phyloP scores from a whole-genome alignment of 495 filamentous ascomycete species.

The Xylaria castorea region DNA sequence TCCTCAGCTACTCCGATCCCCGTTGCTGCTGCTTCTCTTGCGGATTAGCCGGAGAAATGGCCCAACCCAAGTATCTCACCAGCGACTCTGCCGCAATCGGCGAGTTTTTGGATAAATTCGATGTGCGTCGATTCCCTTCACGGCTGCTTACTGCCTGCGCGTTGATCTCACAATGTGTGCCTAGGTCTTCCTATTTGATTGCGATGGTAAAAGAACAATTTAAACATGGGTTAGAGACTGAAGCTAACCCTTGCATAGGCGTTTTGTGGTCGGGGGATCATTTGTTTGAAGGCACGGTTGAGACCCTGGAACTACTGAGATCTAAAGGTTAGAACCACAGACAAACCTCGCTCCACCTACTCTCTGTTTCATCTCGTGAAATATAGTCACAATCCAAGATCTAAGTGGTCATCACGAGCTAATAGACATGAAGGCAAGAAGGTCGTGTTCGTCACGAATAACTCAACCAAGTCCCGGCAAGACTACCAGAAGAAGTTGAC shows the following conservation, averaged over 20 bases:
- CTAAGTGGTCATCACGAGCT: slow-evolving; percentile 16
- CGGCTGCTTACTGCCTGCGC: not conserved
- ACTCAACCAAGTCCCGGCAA: slow-evolving; percentile 92
- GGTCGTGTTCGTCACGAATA: slow-evolving; percentile 97
- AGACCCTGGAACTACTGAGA: slow-evolving; percentile 82
- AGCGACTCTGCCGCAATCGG: slow-evolving; percentile 76
- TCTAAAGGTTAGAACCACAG: slow-evolving; percentile 66
- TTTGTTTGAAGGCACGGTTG: slow-evolving; percentile 79
- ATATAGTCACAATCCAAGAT: not conserved
- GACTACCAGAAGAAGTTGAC: slow-evolving; percentile 93
- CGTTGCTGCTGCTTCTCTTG: not conserved
- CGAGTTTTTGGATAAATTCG: slow-evolving; percentile 86
- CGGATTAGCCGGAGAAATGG: slow-evolving; percentile 11
- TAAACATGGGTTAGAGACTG: not conserved
- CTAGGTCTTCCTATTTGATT: slow-evolving; percentile 94
- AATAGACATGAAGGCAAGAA: slow-evolving; percentile 71
- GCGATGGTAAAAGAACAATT: slow-evolving; percentile 76
- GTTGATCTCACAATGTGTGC: not conserved
- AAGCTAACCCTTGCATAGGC: slow-evolving; percentile 59
- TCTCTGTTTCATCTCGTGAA: not conserved
- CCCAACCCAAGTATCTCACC: slow-evolving; percentile 74
- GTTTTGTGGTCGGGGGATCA: slow-evolving; percentile 96
- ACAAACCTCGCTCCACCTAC: not conserved
- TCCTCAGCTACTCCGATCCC: too few species aligned
- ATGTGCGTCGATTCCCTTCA: slow-evolving; percentile 66